phyloP scores from a whole-genome alignment of 768 basidiomycete genomes.

The Suillus cothurnatus region DNA sequence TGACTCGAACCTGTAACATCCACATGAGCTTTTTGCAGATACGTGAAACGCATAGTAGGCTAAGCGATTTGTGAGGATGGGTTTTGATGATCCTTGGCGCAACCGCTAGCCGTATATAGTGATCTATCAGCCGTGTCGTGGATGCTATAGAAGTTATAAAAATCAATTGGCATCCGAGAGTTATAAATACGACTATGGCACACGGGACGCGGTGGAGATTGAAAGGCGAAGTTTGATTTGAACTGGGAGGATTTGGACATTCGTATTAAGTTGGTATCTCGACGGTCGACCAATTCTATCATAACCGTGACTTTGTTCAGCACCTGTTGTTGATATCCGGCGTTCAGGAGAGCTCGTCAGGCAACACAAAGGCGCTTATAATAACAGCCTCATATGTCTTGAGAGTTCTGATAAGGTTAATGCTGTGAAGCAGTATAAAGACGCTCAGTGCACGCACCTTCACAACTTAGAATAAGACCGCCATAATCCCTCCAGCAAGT shows the following conservation, averaged over 20 bases:
- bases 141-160: not conserved
- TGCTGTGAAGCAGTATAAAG: not conserved
- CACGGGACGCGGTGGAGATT: not conserved
- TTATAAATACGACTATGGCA: not conserved
- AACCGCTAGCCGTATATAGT: not conserved
- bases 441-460: not conserved
- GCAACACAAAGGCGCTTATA: not conserved
- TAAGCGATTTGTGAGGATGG: not conserved
- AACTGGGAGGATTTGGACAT: not conserved
- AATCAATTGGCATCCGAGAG: no score
- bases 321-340: not conserved
- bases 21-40: not conserved
- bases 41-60: not conserved
- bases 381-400: not conserved
- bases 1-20: not conserved
- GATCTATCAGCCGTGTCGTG: no score
- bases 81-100: not conserved
- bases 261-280: not conserved
- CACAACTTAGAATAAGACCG: not conserved
- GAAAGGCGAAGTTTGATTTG: not conserved
- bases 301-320: not conserved
- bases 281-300: not conserved
- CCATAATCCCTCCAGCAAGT: not conserved
- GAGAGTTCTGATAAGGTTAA: not conserved
- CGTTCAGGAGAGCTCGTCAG: not conserved